Conservation (phyloP, 352 stramenopile species). For the Globisporangium iwayamae region DNA sequence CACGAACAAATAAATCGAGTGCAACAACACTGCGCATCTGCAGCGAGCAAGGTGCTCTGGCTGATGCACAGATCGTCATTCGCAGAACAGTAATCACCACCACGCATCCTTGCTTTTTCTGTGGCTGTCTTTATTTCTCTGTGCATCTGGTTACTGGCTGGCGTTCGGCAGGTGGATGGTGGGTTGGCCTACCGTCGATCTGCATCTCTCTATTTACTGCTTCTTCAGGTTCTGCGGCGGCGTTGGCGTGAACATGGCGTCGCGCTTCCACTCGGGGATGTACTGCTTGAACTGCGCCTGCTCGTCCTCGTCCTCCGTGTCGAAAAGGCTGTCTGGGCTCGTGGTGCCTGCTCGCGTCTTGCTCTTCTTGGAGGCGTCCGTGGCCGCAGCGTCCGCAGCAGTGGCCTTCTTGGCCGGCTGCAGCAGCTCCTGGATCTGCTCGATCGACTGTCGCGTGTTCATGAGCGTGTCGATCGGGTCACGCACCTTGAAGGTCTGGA, state of each 20-base stretch:
- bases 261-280: slow-evolving; percentile 82
- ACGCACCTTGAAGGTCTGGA: slow-evolving; percentile 84
- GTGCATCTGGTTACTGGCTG: not conserved
- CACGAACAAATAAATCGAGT: no score
- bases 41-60: no score
- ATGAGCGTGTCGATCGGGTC: slow-evolving; percentile 79
- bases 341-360: slow-evolving; percentile 33
- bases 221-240: slow-evolving; percentile 66
- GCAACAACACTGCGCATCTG: no score
- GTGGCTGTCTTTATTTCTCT: slow-evolving; percentile 1
- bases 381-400: slow-evolving; percentile 20
- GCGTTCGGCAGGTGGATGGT: not conserved
- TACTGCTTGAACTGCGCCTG: slow-evolving; percentile 73
- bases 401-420: slow-evolving; percentile 32
- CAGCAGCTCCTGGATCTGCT: slow-evolving; percentile 53
- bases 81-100: not conserved
- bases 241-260: slow-evolving; percentile 63
- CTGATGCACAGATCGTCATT: not conserved
- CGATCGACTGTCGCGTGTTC: slow-evolving; percentile 74
- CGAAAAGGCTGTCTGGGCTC: slow-evolving; percentile 50
- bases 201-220: slow-evolving; percentile 18
- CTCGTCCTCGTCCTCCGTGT: slow-evolving; percentile 60
- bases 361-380: slow-evolving; percentile 29
- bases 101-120: not conserved
- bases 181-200: not conserved